Conservation (phyloP, 306 rosid genomes). For the Castanospermum australe region DNA sequence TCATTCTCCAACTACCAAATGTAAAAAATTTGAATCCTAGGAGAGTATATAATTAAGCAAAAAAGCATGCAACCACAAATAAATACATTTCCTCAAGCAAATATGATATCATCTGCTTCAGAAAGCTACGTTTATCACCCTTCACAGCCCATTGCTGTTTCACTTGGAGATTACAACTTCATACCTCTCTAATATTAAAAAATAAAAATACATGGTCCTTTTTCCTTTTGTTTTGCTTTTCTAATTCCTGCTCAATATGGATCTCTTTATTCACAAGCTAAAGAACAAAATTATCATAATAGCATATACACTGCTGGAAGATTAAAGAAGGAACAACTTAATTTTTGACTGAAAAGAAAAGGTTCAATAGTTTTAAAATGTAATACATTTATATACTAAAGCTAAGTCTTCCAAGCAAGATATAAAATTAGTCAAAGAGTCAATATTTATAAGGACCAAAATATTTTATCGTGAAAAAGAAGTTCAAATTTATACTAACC, state of each 20-base stretch:
- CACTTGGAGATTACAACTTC: neutral
- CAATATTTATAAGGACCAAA: neutral
- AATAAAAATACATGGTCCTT: neutral
- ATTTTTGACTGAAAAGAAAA: neutral
- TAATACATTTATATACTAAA: neutral
- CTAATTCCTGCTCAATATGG: neutral
- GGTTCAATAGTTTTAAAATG: neutral
- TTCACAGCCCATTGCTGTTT: neutral
- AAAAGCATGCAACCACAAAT: neutral
- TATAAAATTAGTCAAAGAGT: neutral
- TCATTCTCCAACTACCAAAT: neutral
- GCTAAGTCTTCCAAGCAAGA: neutral
- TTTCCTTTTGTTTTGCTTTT: neutral
- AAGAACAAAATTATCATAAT: neutral
- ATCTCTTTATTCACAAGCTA: neutral
- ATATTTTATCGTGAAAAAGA: neutral
- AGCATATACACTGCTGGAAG: neutral
- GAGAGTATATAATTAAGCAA: too few species aligned
- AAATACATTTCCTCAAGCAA: neutral
- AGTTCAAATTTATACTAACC: neutral
- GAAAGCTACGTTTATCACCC: neutral
- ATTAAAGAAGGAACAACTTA: neutral
- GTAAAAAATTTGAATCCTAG: too few species aligned
- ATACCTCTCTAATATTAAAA: neutral
- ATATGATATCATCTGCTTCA: slow-evolving; percentile 9